A percentile compares a stretch with the other conserved stretches of the same genome.
phyloP scores from a whole-genome alignment of 768 basidiomycete species.

The Pleurotus sapidus region DNA sequence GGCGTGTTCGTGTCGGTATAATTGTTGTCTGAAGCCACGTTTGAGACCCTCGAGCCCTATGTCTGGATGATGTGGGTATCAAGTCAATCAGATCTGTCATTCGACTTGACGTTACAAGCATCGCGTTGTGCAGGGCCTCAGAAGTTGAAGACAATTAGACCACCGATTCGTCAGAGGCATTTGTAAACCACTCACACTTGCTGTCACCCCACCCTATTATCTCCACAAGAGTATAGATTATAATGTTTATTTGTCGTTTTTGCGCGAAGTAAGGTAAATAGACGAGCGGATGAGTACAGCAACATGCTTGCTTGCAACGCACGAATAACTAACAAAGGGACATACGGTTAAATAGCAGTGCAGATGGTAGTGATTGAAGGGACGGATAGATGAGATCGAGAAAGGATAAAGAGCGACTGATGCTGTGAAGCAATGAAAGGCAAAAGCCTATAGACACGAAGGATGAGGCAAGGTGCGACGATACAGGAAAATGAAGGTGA shows the following conservation, averaged over 20 bases:
- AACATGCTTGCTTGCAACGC: slow-evolving; percentile 8
- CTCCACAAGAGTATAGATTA: not conserved
- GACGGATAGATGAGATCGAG: not conserved
- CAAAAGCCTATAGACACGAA: not conserved
- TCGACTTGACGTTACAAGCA: no score
- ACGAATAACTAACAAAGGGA: slow-evolving; percentile 5
- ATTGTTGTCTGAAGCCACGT: no score
- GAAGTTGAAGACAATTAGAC: no score
- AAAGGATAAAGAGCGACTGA: not conserved
- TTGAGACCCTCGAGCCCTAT: no score
- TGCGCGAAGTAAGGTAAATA: not conserved
- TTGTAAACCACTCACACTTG: no score
- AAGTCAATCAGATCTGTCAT: no score
- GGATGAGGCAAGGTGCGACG: not conserved
- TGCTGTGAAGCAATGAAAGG: not conserved
- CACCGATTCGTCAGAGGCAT: no score
- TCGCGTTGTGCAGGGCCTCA: no score
- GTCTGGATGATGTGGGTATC: no score
- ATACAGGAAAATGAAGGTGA: not conserved
- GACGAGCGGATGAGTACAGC: slow-evolving; percentile 1
- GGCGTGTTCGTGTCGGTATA: no score
- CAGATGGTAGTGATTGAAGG: not conserved
- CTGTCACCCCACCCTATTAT: no score
- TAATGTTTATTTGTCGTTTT: not conserved
- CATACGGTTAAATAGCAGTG: slow-evolving; percentile 9